phyloP scores from a whole-genome alignment of 2,329 filamentous ascomycete genomes.

The Epichloe aotearoae region DNA sequence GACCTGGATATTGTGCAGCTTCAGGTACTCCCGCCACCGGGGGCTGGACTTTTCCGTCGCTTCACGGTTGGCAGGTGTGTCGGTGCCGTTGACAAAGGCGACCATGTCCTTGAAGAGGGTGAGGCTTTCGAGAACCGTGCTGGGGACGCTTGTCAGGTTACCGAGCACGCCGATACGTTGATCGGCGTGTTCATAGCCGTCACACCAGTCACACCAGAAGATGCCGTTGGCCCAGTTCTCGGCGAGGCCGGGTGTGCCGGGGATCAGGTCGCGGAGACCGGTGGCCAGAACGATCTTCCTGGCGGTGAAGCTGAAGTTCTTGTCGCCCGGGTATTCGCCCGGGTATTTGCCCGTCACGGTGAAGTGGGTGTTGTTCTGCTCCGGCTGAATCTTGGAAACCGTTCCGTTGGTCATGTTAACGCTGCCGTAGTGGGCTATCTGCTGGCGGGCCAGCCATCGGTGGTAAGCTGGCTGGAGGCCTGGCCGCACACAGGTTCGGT shows the following conservation, averaged over 20 bases:
- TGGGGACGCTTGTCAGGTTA: slow-evolving; percentile 28
- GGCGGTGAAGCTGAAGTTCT: slow-evolving; percentile 25
- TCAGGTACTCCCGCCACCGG: slow-evolving; percentile 35
- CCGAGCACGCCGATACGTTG: slow-evolving; percentile 42
- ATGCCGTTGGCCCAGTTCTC: slow-evolving; percentile 47
- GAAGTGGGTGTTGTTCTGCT: slow-evolving; percentile 31
- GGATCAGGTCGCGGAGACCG: slow-evolving; percentile 41
- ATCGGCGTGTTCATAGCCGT: slow-evolving; percentile 47
- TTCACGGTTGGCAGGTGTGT: slow-evolving; percentile 30
- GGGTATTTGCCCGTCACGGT: slow-evolving; percentile 19
- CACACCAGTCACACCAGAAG: slow-evolving; percentile 54
- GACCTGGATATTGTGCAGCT: slow-evolving; percentile 35
- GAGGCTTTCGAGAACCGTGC: slow-evolving; percentile 35
- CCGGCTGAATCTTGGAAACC: slow-evolving; percentile 28
- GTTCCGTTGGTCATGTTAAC: slow-evolving; percentile 38
- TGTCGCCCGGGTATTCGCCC: slow-evolving; percentile 8
- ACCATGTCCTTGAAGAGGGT: slow-evolving; percentile 43
- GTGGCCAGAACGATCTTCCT: slow-evolving; percentile 45
- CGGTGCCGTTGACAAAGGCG: slow-evolving; percentile 46
- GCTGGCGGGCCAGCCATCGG: slow-evolving; percentile 37
- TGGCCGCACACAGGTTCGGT: slow-evolving; percentile 11
- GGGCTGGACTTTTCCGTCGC: slow-evolving; percentile 26
- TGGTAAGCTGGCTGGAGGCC: slow-evolving; percentile 41
- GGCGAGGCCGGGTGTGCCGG: slow-evolving; percentile 37
- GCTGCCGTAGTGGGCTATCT: slow-evolving; percentile 37